Conservation (phyloP, 768 basidiomycete species). For the Psilocybe subaeruginosa region DNA sequence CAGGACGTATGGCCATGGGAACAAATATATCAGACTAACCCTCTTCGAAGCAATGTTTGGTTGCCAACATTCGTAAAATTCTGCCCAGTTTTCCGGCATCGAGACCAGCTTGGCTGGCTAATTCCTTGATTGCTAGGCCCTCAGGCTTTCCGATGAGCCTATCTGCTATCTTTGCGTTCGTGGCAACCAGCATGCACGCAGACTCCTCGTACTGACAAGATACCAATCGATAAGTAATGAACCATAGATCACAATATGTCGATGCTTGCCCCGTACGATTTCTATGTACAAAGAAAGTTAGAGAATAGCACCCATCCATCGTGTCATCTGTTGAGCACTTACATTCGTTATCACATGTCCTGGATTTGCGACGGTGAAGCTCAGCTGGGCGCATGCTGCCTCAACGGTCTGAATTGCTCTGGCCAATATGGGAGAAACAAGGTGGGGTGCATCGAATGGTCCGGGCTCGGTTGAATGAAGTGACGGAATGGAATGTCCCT, state of each 20-base stretch:
- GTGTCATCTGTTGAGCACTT: not conserved
- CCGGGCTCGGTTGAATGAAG: constrained; percentile 32
- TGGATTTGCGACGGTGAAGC: constrained; percentile 26
- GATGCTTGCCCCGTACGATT: not conserved
- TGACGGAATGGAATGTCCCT: constrained; percentile 29
- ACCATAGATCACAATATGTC: no score
- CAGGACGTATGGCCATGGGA: not conserved
- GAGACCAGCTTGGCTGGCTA: constrained; percentile 27
- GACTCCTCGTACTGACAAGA: constrained; percentile 24
- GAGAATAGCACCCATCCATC: not conserved
- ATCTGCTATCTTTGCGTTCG: constrained; percentile 36
- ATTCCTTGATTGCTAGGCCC: constrained; percentile 31
- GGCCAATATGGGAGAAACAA: constrained; percentile 13
- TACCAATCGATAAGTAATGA: no score
- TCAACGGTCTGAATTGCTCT: constrained; percentile 30
- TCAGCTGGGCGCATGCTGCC: constrained; percentile 30
- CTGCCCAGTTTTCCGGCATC: constrained; percentile 35
- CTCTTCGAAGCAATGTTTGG: constrained; percentile 41
- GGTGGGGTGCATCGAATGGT: constrained; percentile 32
- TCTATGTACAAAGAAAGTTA: not conserved
- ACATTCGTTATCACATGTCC: constrained; percentile 31
- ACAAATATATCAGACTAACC: constrained; percentile 20
- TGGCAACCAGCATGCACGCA: constrained; percentile 30
- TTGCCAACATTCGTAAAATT: constrained; percentile 35
- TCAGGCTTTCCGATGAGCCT: constrained; percentile 32